Conservation (phyloP, 2,329 filamentous ascomycete species). For the Clarireedia paspali region DNA sequence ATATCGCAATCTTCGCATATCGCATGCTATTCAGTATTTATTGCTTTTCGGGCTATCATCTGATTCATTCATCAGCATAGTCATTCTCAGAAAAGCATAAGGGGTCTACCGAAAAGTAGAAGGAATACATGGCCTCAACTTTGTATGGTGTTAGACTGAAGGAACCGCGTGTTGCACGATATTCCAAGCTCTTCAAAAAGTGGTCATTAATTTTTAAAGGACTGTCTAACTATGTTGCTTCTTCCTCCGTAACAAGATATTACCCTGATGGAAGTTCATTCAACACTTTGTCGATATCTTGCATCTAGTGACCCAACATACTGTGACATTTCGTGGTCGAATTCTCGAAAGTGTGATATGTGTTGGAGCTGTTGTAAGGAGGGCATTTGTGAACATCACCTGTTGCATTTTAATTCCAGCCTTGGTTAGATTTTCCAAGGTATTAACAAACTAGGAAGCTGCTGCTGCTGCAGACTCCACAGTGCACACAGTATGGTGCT, state of each 20-base stretch:
- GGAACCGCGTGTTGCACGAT: not conserved
- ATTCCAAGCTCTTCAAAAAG: constrained; percentile 14
- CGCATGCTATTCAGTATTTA: constrained; percentile 14
- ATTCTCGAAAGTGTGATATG: constrained; percentile 11
- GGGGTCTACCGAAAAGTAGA: constrained; percentile 13
- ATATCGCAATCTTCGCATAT: constrained; percentile 4
- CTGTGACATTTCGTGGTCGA: constrained; percentile 9
- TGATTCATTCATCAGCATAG: not conserved
- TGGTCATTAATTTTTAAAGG: constrained; percentile 5
- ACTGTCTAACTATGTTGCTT: constrained; percentile 11
- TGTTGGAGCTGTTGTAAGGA: constrained; percentile 13
- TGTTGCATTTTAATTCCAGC: constrained; percentile 9
- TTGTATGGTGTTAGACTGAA: not conserved
- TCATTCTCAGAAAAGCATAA: too few relatives aligned
- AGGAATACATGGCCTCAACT: constrained; percentile 18
- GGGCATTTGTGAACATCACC: constrained; percentile 16
- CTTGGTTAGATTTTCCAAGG: constrained; percentile 1
- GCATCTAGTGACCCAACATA: constrained; percentile 14
- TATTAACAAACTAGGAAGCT: not conserved
- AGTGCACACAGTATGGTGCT: not conserved
- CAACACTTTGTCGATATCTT: constrained; percentile 19
- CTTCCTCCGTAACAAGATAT: constrained; percentile 14
- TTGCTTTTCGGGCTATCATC: constrained; percentile 14
- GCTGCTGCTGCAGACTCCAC: not conserved
- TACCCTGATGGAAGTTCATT: constrained; percentile 14